Evolutionary conservation across 441 rosid species (phyloP), one percentile per base, ranked within the genome.

Genomic region (Populus hybrid): DNA sequence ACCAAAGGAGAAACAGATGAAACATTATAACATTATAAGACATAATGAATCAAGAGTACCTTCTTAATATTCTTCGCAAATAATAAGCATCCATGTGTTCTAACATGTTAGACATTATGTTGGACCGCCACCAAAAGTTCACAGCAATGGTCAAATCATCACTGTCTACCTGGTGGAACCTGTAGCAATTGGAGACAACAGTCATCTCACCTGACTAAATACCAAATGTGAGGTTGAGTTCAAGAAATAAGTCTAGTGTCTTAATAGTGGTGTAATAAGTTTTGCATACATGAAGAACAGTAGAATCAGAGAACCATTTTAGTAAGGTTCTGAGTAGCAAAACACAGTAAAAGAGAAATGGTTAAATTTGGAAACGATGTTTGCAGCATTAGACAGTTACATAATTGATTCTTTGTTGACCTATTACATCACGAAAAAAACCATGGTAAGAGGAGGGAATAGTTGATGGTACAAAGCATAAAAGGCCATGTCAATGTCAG

Each of bases 11-110:
- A 40, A 40, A 40, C 50, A 40, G 50, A 3, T 10, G 28, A 9
- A 26, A 18, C 34, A 66, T 2, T 23, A 20, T 74, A 70, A 72
- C 38, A 40, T 2, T n/a, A 63, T 77, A 71, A 75, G 36, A 70
- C 71, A 80, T 64, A 73, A 78, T 30, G 72, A 79, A 63, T 69
- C 38, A 59, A 69, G 35, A 70, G 67, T 50, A 93, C 98, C 97
- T 94, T 86, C 90, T 89, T 74, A 94, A 71, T 76, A 94, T 90
- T 82, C 89, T 84, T 54, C 97, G 98, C 79, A 94, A 83, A 84
- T 91, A 93, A 84, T 94, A 96, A 40, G 95, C 87, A 89, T 91
- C 95, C 98, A 91, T 96, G 86, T 94, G 97, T 79, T 90, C 97
- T 57, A 79, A 78, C 85, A 94, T 85, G 83, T 88, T 88, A 74